phyloP scores from a whole-genome alignment of 306 rosid species.

The Trifolium fragiferum region DNA sequence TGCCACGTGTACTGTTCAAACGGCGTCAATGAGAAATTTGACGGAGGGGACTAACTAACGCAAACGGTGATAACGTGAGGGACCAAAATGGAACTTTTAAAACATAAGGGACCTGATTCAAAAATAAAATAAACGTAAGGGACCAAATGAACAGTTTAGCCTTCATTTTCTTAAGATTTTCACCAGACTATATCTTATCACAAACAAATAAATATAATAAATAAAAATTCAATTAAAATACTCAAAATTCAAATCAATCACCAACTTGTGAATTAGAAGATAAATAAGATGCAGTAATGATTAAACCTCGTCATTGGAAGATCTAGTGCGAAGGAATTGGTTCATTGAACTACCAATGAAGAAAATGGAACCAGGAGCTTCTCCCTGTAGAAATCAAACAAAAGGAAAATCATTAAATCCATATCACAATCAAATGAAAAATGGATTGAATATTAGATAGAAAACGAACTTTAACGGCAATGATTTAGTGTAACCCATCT shows the following conservation, averaged over 20 bases:
- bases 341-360: conserved; percentile 41
- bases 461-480: conserved; percentile 34
- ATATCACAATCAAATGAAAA: conserved; percentile 33
- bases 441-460: conserved; percentile 21
- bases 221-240: neutral
- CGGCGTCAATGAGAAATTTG: no score
- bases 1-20: no score
- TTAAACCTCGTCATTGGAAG: conserved; percentile 44
- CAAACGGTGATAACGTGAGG: no score
- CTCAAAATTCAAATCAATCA: conserved; percentile 30
- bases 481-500: no score
- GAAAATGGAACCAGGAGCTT: conserved; percentile 50
- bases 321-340: conserved; percentile 50
- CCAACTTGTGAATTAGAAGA: conserved; percentile 23
- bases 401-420: conserved; percentile 41
- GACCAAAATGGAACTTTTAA: no score
- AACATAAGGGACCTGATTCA: no score
- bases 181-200: neutral
- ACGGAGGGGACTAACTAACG: no score
- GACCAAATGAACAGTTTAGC: no score
- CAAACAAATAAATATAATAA: neutral
- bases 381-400: conserved; percentile 45
- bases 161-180: neutral
- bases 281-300: neutral
- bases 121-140: no score